These are phyloP conservation scores for Carallia pectinifolia DNA, from an alignment of 345 rosid species.

Conservation along the genomic window DNA sequence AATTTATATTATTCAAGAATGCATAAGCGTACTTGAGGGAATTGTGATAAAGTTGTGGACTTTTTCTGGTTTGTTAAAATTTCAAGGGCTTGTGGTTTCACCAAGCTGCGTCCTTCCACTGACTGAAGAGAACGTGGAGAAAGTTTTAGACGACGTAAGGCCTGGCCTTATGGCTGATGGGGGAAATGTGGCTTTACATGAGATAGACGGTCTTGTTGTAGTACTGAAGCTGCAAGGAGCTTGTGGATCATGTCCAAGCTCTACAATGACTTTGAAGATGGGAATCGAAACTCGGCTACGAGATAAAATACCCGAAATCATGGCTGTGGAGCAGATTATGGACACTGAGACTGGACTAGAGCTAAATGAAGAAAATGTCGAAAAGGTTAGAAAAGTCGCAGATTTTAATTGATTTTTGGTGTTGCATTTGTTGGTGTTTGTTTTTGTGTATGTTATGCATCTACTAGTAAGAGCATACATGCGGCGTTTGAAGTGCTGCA, in stretches of 20 bases:
- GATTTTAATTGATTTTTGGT: neutral
- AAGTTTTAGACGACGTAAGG: conserved; percentile 73
- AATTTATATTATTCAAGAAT: too few species aligned
- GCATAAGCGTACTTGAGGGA: too few species aligned
- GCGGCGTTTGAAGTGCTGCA: neutral
- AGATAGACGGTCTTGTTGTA: conserved; percentile 93
- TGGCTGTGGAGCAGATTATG: conserved; percentile 82
- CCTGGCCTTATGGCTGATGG: conserved; percentile 95
- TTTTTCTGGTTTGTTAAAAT: neutral
- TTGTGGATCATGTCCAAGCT: conserved; percentile 97
- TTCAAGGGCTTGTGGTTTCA: conserved; percentile 44
- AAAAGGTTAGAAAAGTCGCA: conserved; percentile 51
- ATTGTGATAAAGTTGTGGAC: too few species aligned
- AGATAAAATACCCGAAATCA: conserved; percentile 86
- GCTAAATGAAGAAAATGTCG: conserved; percentile 69
- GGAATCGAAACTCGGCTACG: conserved; percentile 86
- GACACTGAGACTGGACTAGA: conserved; percentile 83
- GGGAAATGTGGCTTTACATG: conserved; percentile 89
- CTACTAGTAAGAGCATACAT: neutral
- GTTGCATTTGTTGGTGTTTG: neutral
- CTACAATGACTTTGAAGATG: conserved; percentile 91
- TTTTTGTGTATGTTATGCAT: neutral
- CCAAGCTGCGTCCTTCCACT: conserved; percentile 73
- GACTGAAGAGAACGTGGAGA: conserved; percentile 94
- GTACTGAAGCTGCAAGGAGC: conserved; percentile 91